Conservation (phyloP, 805 yeast genomes). For the Sugiyamaella chiloensis region DNA sequence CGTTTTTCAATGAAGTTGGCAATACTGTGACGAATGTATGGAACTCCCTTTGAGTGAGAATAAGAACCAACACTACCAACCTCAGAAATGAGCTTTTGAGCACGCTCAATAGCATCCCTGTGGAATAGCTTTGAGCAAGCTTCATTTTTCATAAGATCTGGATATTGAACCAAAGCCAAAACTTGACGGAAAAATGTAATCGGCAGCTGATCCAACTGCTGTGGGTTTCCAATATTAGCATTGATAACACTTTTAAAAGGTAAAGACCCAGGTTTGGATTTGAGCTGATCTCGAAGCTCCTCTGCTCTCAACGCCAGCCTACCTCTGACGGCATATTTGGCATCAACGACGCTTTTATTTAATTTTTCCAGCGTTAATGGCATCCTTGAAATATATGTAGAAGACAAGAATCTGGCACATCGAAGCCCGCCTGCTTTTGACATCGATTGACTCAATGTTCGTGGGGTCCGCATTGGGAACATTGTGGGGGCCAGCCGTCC, state of each 20-base stretch:
- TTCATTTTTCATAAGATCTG: constrained; percentile 52
- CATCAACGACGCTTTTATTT: constrained; percentile 72
- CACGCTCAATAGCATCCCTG: constrained; percentile 70
- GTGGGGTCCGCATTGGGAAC: background rate
- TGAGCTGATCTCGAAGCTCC: constrained; percentile 60
- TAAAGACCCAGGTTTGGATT: constrained; percentile 53
- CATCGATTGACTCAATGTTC: constrained; percentile 1
- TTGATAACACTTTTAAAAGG: constrained; percentile 78
- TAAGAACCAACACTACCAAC: constrained; percentile 92
- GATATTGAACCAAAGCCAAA: constrained; percentile 80
- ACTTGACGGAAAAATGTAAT: constrained; percentile 94
- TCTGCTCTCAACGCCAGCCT: constrained; percentile 92
- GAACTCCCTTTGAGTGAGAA: constrained; percentile 88
- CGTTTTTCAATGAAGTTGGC: constrained; percentile 76
- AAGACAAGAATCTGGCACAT: constrained; percentile 2
- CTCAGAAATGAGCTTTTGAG: constrained; percentile 53
- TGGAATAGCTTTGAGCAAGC: constrained; percentile 41
- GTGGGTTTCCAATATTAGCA: constrained; percentile 98
- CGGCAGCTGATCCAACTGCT: constrained; percentile 91
- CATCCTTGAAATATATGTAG: constrained; percentile 16
- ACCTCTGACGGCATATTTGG: constrained; percentile 96
- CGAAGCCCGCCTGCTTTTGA: background rate
- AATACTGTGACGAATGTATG: constrained; percentile 66
- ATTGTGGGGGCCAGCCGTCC: constrained; percentile 1
- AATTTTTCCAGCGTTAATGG: constrained; percentile 49